Evolutionary conservation across 192 early-diverging fungal species (phyloP), one percentile per base, ranked within the genome.

Genomic region (Endogone sp.): DNA sequence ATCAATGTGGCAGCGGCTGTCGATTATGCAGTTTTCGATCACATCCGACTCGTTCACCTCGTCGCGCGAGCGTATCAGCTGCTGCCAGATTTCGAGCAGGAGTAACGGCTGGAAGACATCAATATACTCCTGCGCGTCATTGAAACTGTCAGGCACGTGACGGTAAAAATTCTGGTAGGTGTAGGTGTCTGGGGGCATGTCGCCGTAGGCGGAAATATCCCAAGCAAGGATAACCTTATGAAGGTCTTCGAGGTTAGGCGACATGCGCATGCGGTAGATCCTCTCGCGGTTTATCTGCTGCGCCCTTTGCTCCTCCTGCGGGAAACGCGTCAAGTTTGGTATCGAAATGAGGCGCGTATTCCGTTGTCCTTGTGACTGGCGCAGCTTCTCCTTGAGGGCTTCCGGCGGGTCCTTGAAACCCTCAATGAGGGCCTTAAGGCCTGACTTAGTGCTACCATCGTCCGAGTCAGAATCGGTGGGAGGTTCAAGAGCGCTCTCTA

Each of bases 21-120:
- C 72, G 1, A 89, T 73, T 4, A 71, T 63, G 3, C 73, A 75
- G 11, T 66, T 57, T 56, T 73, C 74, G n/a, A 84, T 71, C 0
- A 79, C 72, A 32, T 90, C 83, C 2, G 76, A 75, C 26, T 81
- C 77, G 29, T 70, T 75, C 11, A 81, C 65, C 62, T 92, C 86
- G 63, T 94, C 92, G 58, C 86, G 86, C 10, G 88, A 77, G 8
- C 88, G 85, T 69, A 88, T 75, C 30, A 97, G 76, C 71, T 94
- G 90, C 62, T 89, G 79, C 95, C 94, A 96, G 64, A 86, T 82
- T 73, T 98, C 96, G 3, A 94, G 78, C 31, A 94, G 67, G 32
- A 96, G 62, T 56, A 97, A 73, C 0, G 94, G 95, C 74, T 95
- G 93, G 75, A 97, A 91, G 3, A 81, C 74, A 22, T 62, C 60